Conservation (phyloP, 352 stramenopile genomes). For the Phytophthora macrochlamydospora region DNA sequence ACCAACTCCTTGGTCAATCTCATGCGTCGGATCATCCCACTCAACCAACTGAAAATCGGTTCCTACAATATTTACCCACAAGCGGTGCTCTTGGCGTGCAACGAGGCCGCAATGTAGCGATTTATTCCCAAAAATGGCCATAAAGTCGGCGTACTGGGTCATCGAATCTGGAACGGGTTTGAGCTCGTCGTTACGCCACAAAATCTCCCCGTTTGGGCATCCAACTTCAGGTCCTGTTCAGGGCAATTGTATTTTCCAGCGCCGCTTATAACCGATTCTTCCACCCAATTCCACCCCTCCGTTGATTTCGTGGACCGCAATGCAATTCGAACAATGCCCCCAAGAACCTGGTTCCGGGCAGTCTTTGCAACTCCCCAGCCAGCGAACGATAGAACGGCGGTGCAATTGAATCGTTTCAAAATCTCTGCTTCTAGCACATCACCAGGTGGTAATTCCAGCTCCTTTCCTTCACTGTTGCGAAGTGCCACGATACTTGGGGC, state of each 20-base stretch:
- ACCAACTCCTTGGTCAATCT: slow-evolving; percentile 84
- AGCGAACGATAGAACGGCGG: slow-evolving; percentile 77
- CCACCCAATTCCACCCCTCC: slow-evolving; percentile 65
- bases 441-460: slow-evolving; percentile 74
- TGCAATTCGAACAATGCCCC: slow-evolving; percentile 75
- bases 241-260: slow-evolving; percentile 71
- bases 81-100: slow-evolving; percentile 79
- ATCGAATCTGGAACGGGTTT: slow-evolving; percentile 92
- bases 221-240: slow-evolving; percentile 84
- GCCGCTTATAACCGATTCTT: slow-evolving; percentile 57
- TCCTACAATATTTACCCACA: slow-evolving; percentile 91
- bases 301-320: slow-evolving; percentile 65
- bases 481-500: slow-evolving; percentile 83
- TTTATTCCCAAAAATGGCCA: slow-evolving; percentile 82
- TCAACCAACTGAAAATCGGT: slow-evolving; percentile 89
- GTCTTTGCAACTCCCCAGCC: slow-evolving; percentile 46
- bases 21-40: slow-evolving; percentile 82
- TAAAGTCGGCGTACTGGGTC: slow-evolving; percentile 90
- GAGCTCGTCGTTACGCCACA: slow-evolving; percentile 91
- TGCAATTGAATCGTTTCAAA: slow-evolving; percentile 87
- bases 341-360: slow-evolving; percentile 50
- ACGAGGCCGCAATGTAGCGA: slow-evolving; percentile 90
- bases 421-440: slow-evolving; percentile 89
- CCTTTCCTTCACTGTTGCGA: slow-evolving; percentile 51
- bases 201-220: slow-evolving; percentile 89